phyloP scores from a whole-genome alignment of 1,284 basidiomycete species.

The Nidula niveotomentosa region DNA sequence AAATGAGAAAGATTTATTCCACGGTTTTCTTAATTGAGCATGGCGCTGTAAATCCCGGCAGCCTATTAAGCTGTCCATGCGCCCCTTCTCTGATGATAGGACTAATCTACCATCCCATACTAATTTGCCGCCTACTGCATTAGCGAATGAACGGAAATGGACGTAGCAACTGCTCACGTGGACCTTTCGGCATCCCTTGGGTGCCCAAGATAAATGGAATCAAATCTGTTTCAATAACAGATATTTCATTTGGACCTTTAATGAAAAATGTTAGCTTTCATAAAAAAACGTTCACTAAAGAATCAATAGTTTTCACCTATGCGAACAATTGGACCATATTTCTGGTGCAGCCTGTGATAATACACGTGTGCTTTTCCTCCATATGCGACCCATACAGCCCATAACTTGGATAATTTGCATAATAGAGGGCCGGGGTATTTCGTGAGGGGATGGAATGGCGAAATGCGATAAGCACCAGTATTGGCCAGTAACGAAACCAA shows the following conservation, averaged over 20 bases:
- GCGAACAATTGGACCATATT: slow-evolving; percentile 38
- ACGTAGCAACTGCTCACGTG: slow-evolving; percentile 22
- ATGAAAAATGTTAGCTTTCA: no score
- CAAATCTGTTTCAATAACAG: slow-evolving; percentile 24
- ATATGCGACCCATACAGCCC: slow-evolving; percentile 20
- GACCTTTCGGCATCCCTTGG: slow-evolving; percentile 35
- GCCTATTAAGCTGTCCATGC: slow-evolving; percentile 16
- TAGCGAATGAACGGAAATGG: no score
- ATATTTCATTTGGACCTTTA: slow-evolving; percentile 37
- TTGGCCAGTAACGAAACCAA: slow-evolving; percentile 5
- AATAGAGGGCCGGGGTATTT: slow-evolving; percentile 38
- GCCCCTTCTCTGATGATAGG: slow-evolving; percentile 14
- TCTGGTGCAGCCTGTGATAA: slow-evolving; percentile 29
- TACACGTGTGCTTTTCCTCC: slow-evolving; percentile 28
- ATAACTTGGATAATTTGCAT: slow-evolving; percentile 31
- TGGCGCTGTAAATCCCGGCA: slow-evolving; percentile 35
- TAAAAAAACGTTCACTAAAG: no score
- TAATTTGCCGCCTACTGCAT: slow-evolving; percentile 1
- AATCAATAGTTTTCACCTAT: slow-evolving; percentile 24
- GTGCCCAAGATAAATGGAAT: slow-evolving; percentile 28
- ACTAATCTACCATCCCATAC: slow-evolving; percentile 20
- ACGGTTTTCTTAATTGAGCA: slow-evolving; percentile 45
- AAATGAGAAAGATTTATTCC: slow-evolving; percentile 50
- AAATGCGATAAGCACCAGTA: slow-evolving; percentile 34
- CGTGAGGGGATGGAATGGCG: slow-evolving; percentile 43